phyloP scores from a whole-genome alignment of 164 flowering plant species.

The Chimonanthus salicifolius region DNA sequence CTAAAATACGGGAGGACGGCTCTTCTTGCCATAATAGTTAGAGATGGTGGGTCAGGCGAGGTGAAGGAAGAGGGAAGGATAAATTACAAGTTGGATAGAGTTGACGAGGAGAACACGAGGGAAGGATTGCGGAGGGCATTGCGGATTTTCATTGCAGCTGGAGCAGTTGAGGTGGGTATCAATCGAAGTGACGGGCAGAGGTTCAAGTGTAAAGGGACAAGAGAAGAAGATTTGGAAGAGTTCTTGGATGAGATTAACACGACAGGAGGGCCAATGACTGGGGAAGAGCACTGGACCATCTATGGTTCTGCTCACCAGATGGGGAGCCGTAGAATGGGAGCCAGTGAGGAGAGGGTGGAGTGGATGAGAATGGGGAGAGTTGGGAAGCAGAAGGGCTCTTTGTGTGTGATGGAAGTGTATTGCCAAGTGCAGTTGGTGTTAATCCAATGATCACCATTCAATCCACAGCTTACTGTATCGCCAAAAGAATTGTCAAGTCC shows the following conservation, averaged over 20 bases:
- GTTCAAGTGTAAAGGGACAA: constrained; percentile 26
- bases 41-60: constrained; percentile 38
- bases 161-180: constrained; percentile 44
- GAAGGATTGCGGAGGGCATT: constrained; percentile 25
- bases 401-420: constrained; percentile 40
- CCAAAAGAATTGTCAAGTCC: constrained; percentile 23
- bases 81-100: constrained; percentile 13
- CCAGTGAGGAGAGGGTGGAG: constrained; percentile 27
- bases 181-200: constrained; percentile 31
- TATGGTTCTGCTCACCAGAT: constrained; percentile 38
- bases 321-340: constrained; percentile 46
- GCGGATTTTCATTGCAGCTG: constrained; percentile 39
- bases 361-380: constrained; percentile 43
- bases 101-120: constrained; percentile 31
- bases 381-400: constrained; percentile 43
- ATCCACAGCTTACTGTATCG: constrained; percentile 36
- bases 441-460: constrained; percentile 48
- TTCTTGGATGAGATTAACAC: constrained; percentile 24
- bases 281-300: constrained; percentile 22
- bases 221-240: constrained; percentile 27
- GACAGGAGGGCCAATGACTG: constrained; percentile 14
- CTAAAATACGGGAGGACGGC: constrained; percentile 29
- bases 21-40: constrained; percentile 25
- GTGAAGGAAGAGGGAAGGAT: constrained; percentile 29
- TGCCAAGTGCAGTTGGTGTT: constrained; percentile 41